These are phyloP conservation scores for Penicillium sp. DNA, from an alignment of 2,329 filamentous ascomycete species.

Conservation along the genomic window DNA sequence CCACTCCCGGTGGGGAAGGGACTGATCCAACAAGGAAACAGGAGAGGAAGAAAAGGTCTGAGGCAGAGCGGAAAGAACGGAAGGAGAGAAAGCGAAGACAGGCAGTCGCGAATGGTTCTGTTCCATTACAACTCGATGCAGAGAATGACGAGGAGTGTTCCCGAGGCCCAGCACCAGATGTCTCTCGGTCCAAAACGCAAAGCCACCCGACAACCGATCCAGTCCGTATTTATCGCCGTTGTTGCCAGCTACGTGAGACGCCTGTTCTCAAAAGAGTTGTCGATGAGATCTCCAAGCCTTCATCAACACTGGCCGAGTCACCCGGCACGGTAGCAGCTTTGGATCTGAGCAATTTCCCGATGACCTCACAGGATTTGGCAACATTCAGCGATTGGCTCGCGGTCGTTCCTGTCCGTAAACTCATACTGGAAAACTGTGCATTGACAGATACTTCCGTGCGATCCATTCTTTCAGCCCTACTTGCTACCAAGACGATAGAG, in stretches of 20 bases:
- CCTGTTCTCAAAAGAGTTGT: constrained; percentile 89
- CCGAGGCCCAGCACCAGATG: constrained; percentile 24
- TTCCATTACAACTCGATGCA: constrained; percentile 77
- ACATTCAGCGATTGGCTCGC: constrained; percentile 93
- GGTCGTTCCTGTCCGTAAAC: constrained; percentile 82
- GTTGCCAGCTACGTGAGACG: constrained; percentile 89
- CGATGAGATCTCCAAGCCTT: constrained; percentile 73
- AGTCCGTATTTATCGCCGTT: constrained; percentile 85
- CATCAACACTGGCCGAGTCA: constrained; percentile 60
- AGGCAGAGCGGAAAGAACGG: constrained; percentile 86
- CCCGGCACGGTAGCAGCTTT: constrained; percentile 78
- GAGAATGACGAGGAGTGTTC: constrained; percentile 62
- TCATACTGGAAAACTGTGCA: constrained; percentile 83
- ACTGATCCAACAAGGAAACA: constrained; percentile 67
- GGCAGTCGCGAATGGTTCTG: constrained; percentile 80
- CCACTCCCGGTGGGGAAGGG: constrained; percentile 26
- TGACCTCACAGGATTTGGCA: constrained; percentile 78
- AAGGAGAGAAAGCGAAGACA: constrained; percentile 83
- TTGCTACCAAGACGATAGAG: constrained; percentile 71
- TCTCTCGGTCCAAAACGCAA: constrained; percentile 52
- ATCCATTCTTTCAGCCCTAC: constrained; percentile 78
- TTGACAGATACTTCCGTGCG: constrained; percentile 83
- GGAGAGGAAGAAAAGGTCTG: constrained; percentile 93
- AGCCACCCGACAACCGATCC: constrained; percentile 82
- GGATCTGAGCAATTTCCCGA: constrained; percentile 77